Evolutionary conservation across 2,329 filamentous ascomycete species (phyloP).

Genomic region (Microsporum audouinii): DNA sequence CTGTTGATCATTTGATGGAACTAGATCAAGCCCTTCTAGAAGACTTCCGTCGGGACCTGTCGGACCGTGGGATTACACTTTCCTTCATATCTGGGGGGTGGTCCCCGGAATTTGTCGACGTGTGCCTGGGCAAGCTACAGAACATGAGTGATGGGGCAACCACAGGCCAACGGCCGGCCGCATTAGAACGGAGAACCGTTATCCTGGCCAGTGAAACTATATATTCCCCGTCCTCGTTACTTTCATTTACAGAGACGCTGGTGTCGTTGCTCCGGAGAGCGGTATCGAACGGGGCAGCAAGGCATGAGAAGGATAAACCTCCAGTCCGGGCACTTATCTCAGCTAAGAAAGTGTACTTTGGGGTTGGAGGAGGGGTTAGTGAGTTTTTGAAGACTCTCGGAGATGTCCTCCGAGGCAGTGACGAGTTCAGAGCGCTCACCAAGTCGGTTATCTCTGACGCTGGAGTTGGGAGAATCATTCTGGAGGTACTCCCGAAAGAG

Average conservation of each 20-base stretch:
- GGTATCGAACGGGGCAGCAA: neutral
- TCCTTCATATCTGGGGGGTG: constrained; percentile 51
- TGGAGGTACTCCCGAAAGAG: constrained; percentile 24
- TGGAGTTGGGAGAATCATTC: constrained; percentile 35
- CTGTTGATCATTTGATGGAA: constrained; percentile 29
- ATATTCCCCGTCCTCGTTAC: constrained; percentile 46
- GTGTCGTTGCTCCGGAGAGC: constrained; percentile 37
- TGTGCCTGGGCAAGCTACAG: constrained; percentile 25
- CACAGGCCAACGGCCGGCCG: constrained; percentile 10
- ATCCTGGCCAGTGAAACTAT: constrained; percentile 55
- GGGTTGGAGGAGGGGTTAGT: constrained; percentile 54
- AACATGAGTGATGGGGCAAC: constrained; percentile 9
- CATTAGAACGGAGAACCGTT: constrained; percentile 29
- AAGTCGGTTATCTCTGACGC: constrained; percentile 30
- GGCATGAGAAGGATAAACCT: constrained; percentile 9
- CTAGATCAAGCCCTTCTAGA: constrained; percentile 39
- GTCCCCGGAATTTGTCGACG: constrained; percentile 38
- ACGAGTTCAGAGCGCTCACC: constrained; percentile 19
- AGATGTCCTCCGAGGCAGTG: constrained; percentile 13
- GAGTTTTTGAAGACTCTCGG: constrained; percentile 38
- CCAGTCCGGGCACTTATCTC: constrained; percentile 44
- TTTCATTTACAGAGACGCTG: constrained; percentile 45
- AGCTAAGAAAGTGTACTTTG: constrained; percentile 56
- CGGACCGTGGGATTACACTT: constrained; percentile 35
- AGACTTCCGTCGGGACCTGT: constrained; percentile 37